Conservation (phyloP, 192 early-diverging fungal genomes). For the Dispira parvispora region DNA sequence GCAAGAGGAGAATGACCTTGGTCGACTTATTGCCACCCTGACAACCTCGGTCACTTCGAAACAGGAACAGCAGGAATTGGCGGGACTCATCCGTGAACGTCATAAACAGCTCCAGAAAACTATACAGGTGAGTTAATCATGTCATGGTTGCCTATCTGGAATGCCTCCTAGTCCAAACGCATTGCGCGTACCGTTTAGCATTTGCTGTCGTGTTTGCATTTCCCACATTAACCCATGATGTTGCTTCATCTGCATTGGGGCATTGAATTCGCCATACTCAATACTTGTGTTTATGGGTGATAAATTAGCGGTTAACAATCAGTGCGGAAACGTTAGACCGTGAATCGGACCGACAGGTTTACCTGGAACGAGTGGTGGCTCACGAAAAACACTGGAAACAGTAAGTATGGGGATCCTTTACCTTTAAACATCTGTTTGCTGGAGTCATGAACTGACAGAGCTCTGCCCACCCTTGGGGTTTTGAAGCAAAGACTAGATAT, state of each 20-base stretch:
- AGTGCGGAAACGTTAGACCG: conserved; percentile 37
- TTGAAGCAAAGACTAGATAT: conserved; percentile 29
- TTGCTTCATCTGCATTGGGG: neutral
- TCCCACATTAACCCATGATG: neutral
- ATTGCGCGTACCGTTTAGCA: neutral
- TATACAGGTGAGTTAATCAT: conserved; percentile 4
- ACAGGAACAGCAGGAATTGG: neutral
- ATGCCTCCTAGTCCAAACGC: neutral
- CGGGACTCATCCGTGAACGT: neutral
- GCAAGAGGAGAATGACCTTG: conserved; percentile 1
- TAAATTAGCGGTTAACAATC: neutral
- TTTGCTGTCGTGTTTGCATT: no score
- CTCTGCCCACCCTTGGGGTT: conserved; percentile 25
- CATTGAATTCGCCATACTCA: neutral
- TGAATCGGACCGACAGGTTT: conserved; percentile 19
- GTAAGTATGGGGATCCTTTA: conserved; percentile 17
- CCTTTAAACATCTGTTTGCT: neutral
- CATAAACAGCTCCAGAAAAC: neutral
- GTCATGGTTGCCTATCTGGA: neutral
- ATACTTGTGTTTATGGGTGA: neutral
- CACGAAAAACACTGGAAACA: conserved; percentile 33
- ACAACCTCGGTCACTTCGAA: neutral
- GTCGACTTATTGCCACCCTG: conserved; percentile 1
- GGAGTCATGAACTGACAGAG: neutral
- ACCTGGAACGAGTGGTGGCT: conserved; percentile 24